Base-by-base conservation (phyloP, 192 early-diverging fungal genomes). In the Borealophlyctis nickersoniae region DNA sequence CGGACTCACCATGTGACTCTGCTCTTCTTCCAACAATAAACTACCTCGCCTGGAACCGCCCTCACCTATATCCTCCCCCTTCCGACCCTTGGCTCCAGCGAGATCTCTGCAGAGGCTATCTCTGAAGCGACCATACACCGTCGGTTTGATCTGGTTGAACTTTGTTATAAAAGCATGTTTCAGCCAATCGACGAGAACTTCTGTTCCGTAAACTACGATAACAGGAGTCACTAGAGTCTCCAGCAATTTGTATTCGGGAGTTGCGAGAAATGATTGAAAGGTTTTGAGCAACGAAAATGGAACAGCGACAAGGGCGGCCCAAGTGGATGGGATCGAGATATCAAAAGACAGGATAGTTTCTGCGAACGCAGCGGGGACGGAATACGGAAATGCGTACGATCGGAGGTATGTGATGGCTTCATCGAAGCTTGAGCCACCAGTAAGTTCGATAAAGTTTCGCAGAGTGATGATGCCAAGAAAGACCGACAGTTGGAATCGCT, bases 131-230 rank as follows among this genome's bases (percentile, higher is more conserved):
- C 78, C 83, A 75, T 99, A 99, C 0, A 97, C 86, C 29, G 86
- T 83, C 2, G 93, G 90, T 28, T 89, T 72, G 62, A 98, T 91
- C 62, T 90, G 88, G 73, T 99, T 99, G 73, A 98, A 96, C 65
- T 98, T 98, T 13, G 91, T 92, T 52, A 99, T 92, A 71, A 99
- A 99, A 0, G 97, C 91, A 73, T 99, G 97, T 73, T 99, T 99
- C 57, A 97, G 73, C 92, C 94, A 98, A 72, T 99, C 95, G 4
- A 98, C 93, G 22, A 96, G 63, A 9, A 96, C 75, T 71, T 98
- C 97, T 35, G 93, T 92, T 0, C 83, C 86, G 52, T 91, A 81
- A 3, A 99, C 92, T 62, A 94, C 80, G 31, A 97, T 69, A 4
- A 89, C 86, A 0, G 95, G 97, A 9, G 87, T 89, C 58, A 63